Base-by-base conservation (phyloP, 768 basidiomycete genomes). In the Rhodotorula toruloides region DNA sequence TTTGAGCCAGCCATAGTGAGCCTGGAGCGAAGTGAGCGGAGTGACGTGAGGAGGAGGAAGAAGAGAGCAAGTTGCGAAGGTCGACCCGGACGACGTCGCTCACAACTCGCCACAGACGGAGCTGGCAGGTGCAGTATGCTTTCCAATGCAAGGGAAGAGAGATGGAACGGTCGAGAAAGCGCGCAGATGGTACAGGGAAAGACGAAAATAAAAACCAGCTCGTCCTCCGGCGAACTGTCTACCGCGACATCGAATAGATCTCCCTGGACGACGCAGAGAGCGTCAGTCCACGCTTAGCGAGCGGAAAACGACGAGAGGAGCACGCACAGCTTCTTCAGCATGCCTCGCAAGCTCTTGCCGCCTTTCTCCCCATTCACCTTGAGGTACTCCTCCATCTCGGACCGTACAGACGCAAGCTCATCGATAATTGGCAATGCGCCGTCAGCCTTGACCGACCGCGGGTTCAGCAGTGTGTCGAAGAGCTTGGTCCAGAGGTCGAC, bases 381-480 rank as follows among this genome's bases (percentile, higher is more conserved):
- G 63, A 99, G 76, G 91, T 91, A 97, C 22, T 68, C 70, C 79
- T 96, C 91, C 87, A 99, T 91, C 77, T 92, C 87, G 40, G 70
- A 78, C 68, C 93, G 81, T 19, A 97, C 69, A 36, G 65, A 79
- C 2, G 75, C 81, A 57, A 98, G 77, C 77, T 88, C 86, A 54
- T 85, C 82, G 55, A 82, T 83, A 42, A 97, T 80, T 0, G 94
- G 94, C 48, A 97, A 76, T 22, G 80, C 76, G 17, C 83, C 82
- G 58, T 84, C 84, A 19, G 81, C 75, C 21, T 82, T 81, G 25
- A 84, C 82, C n/a, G 80, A 71, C 43, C 81, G 78, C 2, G 96
- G 88, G 77, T 98, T 98, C 63, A 99, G 84, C 61, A 97, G 79
- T 36, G 87, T 70, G 72, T 93, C 88, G 76, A 99, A 97, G 49